Evolutionary conservation across 140 eudicot species (phyloP).

Genomic region (Stevia rebaudiana): DNA sequence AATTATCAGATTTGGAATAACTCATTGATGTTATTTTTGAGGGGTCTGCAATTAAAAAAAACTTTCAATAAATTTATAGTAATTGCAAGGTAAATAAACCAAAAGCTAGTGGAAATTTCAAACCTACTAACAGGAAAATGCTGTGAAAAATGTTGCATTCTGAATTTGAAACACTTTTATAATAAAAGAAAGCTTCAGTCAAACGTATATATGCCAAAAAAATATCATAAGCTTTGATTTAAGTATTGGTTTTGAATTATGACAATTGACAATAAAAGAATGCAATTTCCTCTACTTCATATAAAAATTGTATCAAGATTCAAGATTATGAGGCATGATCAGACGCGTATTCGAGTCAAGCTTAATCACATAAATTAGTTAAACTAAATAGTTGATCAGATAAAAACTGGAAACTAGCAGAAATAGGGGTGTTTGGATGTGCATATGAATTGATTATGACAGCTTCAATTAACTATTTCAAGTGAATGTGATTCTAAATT

Average conservation of each 20-base stretch:
- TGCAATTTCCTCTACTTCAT: no score
- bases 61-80: background rate
- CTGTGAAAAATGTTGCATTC: slow-evolving; percentile 41
- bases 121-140: slow-evolving; percentile 33
- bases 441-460: background rate
- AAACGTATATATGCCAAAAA: slow-evolving; percentile 10
- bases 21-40: slow-evolving; percentile 30
- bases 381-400: background rate
- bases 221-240: background rate
- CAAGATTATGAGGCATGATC: no score
- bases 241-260: no score
- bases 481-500: background rate
- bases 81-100: slow-evolving; percentile 3
- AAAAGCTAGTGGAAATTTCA: background rate
- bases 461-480: background rate
- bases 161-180: slow-evolving; percentile 25
- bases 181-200: background rate
- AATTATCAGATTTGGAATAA: slow-evolving; percentile 40
- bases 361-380: background rate
- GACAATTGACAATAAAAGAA: no score
- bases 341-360: no score
- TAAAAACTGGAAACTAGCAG: no score
- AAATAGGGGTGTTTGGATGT: background rate
- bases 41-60: slow-evolving; percentile 29
- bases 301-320: background rate